A percentile compares a stretch with the other conserved stretches of the same genome.
Conservation (phyloP, 2,329 filamentous ascomycete genomes). For the Thyridium curvatum region DNA sequence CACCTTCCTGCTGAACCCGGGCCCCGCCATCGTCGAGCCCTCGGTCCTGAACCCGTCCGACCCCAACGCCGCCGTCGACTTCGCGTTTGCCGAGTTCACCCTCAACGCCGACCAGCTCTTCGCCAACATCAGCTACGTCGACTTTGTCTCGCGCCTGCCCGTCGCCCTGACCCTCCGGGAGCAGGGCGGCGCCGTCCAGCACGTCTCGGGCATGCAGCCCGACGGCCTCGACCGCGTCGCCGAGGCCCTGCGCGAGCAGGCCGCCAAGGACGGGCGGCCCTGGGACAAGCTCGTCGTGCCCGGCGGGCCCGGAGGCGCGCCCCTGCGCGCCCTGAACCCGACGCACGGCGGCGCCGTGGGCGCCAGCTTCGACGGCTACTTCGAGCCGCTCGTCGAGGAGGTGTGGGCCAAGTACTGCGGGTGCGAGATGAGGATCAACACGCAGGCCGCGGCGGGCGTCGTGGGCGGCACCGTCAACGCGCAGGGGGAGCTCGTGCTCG, state of each 20-base stretch:
- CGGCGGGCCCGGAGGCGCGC: constrained; percentile 4
- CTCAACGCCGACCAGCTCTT: constrained; percentile 50
- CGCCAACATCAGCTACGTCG: constrained; percentile 61
- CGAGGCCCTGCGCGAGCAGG: constrained; percentile 46
- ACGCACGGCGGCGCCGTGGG: constrained; percentile 35
- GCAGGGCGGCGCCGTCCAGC: constrained; percentile 33
- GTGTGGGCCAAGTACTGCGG: constrained; percentile 32
- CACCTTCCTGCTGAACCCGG: constrained; percentile 58
- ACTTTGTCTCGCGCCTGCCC: constrained; percentile 54
- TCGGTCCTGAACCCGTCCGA: constrained; percentile 58
- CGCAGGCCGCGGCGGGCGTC: constrained; percentile 52
- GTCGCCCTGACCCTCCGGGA: constrained; percentile 44
- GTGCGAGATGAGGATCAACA: constrained; percentile 51
- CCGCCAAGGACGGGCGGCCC: constrained; percentile 44
- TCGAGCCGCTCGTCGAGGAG: constrained; percentile 31
- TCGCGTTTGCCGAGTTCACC: constrained; percentile 57
- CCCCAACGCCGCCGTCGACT: constrained; percentile 44
- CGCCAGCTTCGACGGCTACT: constrained; percentile 37
- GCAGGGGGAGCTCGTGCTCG: constrained; percentile 28
- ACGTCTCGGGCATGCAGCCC: constrained; percentile 50
- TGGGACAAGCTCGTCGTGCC: constrained; percentile 53
- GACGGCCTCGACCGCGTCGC: constrained; percentile 52
- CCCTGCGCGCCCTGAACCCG: constrained; percentile 35
- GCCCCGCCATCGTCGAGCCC: constrained; percentile 59
- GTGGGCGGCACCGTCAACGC: constrained; percentile 41